Evolutionary conservation across 768 basidiomycete genomes (phyloP).

Genomic region (Naganishia vishniacii): DNA sequence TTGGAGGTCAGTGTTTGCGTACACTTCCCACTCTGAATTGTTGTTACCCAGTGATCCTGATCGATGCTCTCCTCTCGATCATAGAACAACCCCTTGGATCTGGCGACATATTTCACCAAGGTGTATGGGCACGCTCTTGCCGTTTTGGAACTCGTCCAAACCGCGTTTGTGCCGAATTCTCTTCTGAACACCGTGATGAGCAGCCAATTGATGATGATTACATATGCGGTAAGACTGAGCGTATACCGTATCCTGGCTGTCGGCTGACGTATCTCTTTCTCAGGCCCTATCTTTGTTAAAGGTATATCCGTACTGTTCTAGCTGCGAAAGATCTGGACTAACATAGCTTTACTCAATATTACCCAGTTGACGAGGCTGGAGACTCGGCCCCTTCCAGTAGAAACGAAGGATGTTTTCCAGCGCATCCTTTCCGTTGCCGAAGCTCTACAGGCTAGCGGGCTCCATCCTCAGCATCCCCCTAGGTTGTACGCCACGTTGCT

Average conservation of each 20-base stretch:
- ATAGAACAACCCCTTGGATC: constrained; percentile 1
- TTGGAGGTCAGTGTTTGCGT: constrained; percentile 55
- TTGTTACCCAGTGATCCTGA: too few relatives aligned
- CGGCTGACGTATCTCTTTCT: neutral
- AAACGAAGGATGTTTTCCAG: constrained; percentile 8
- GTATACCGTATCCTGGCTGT: too few relatives aligned
- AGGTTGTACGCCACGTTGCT: constrained; percentile 65
- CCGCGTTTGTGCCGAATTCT: constrained; percentile 66
- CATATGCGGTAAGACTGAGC: constrained; percentile 64
- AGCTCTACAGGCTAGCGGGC: constrained; percentile 14
- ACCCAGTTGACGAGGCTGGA: constrained; percentile 9
- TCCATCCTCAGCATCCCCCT: constrained; percentile 62
- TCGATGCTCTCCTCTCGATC: neutral
- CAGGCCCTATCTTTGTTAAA: constrained; percentile 72
- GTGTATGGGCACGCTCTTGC: constrained; percentile 51
- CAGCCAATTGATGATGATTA: constrained; percentile 80
- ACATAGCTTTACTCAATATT: neutral
- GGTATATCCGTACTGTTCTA: constrained; percentile 52
- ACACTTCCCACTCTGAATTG: too few relatives aligned
- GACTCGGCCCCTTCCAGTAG: neutral
- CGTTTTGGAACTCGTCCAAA: constrained; percentile 58
- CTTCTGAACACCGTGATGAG: constrained; percentile 79
- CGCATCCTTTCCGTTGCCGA: constrained; percentile 13
- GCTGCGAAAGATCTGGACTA: neutral
- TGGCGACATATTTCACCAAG: constrained; percentile 1